Conservation (phyloP, 2,329 filamentous ascomycete species). For the Colletotrichum scovillei region DNA sequence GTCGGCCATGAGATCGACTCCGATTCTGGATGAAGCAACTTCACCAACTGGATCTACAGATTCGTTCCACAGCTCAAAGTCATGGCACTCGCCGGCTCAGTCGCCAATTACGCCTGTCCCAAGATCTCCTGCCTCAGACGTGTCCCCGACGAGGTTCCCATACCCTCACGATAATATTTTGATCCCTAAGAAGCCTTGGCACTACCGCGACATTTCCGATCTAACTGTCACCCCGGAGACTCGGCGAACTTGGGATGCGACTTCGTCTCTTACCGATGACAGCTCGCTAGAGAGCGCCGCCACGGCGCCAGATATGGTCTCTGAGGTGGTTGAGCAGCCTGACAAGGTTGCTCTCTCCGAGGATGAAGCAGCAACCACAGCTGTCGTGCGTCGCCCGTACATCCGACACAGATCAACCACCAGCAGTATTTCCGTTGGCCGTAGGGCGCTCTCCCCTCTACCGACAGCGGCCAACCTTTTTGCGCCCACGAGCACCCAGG, state of each 20-base stretch:
- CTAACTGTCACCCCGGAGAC: constrained; percentile 47
- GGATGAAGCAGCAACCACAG: constrained; percentile 34
- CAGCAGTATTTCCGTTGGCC: constrained; percentile 59
- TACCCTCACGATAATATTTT: constrained; percentile 54
- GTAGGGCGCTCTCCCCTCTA: constrained; percentile 73
- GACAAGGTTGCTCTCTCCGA: constrained; percentile 22
- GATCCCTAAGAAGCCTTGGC: constrained; percentile 45
- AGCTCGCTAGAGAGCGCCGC: constrained; percentile 43
- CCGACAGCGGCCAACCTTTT: constrained; percentile 76
- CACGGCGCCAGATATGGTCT: constrained; percentile 37
- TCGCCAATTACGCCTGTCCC: constrained; percentile 56
- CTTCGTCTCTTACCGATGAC: constrained; percentile 42
- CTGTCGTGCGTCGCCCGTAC: constrained; percentile 51
- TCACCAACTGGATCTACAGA: constrained; percentile 61
- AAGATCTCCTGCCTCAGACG: constrained; percentile 56
- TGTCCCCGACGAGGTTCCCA: constrained; percentile 46
- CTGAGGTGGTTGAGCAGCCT: constrained; percentile 21
- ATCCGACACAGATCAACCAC: constrained; percentile 67
- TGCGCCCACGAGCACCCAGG: constrained; percentile 54
- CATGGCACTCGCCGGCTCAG: constrained; percentile 61
- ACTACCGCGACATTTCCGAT: constrained; percentile 47
- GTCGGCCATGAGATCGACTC: constrained; percentile 31
- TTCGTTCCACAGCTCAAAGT: constrained; percentile 66
- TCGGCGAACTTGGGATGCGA: constrained; percentile 43
- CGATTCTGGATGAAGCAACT: constrained; percentile 38